Evolutionary conservation across 1,139 yeast genomes (phyloP), one percentile per base, ranked within the genome.

Genomic region (Scheffersomyces quercinus): DNA sequence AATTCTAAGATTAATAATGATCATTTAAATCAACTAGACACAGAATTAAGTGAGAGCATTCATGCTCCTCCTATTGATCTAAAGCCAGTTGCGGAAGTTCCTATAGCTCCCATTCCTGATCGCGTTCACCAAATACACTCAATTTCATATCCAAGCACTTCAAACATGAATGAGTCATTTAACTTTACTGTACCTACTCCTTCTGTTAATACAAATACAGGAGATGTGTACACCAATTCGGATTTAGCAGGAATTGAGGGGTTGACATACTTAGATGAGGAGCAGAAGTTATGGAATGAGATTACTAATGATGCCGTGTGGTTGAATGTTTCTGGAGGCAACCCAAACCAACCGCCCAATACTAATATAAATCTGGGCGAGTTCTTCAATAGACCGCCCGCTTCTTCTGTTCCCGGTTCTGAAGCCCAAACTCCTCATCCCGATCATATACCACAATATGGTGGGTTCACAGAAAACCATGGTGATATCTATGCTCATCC

Each of bases 221-320:
- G 39, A n/a, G 70, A 68, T 41, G 59, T 70, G 11, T 70, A 67
- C 48, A 54, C 64, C 9, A 65, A 66, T 40, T 53, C 67, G 59
- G 67, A 69, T 43, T 60, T 68, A 43, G 67, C 70, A 1, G 78
- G 77, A 4, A 72, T 74, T 33, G 79, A 73, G 53, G 79, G 78
- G 4, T 60, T 72, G 34, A 67, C 77, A 0, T 70, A 69, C 45
- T 55, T 70, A 29, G 73, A 69, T 38, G 78, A 73, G 41, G 89
- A 85, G 54, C 77, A 80, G 52, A 77, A 85, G 53, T 62, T 88
- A 41, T 83, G 95, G 91, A 81, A 81, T 59, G 88, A 85, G 54
- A 81, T 86, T 49, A 81, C 88, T 2, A 77, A 77, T 58, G 89
- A 81, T 58, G 89, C 95, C 11, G 85, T 75, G 58, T 85, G 93